Evolutionary conservation across 768 basidiomycete genomes (phyloP), one percentile per base, ranked within the genome.

Genomic region (Macrolepiota fuliginosa): DNA sequence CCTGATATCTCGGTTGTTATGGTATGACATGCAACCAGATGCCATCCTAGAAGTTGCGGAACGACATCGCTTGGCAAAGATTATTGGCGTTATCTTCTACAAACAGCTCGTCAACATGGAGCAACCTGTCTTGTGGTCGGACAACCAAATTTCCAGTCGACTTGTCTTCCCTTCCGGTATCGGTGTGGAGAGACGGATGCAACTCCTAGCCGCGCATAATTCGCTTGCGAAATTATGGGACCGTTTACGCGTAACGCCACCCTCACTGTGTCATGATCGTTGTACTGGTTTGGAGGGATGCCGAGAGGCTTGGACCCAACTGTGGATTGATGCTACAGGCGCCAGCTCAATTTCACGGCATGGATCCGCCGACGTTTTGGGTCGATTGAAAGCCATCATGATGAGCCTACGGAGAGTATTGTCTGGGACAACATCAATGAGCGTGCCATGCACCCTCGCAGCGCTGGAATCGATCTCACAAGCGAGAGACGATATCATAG

Each of bases 201-300:
- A 80, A 42, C 77, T 88, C 47, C 74, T 88, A 15, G 75, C 80
- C 19, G 89, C 89, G 1, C 84, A 85, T 63, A 72, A 81, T 56
- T 81, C 83, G 22, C 79, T 90, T 40, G 74, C 82, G 22, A 73
- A 71, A 52, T 71, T 81, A 19, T 88, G 87, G 86, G 83, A 85
- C 54, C 72, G 74, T 29, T 65, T 89, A 22, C 82, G 80, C 19
- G 70, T 69, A 7, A 67, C 71, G 11, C 82, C 86, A n/a, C 79
- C 86, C 4, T 46, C 68, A 2, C 77, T 88, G 53, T 62, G 66
- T 0, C 65, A 68, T 17, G 64, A 63, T 58, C 79, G 77, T n/a
- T 85, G 87, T 62, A 72, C 77, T 1, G 69, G 80, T n/a, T 83
- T 82, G 62, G 67, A 73, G 4, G 75, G 79, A 4, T 90, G 87